Conservation (phyloP, 2,329 filamentous ascomycete species). For the Pseudofabraea citricarpa region DNA sequence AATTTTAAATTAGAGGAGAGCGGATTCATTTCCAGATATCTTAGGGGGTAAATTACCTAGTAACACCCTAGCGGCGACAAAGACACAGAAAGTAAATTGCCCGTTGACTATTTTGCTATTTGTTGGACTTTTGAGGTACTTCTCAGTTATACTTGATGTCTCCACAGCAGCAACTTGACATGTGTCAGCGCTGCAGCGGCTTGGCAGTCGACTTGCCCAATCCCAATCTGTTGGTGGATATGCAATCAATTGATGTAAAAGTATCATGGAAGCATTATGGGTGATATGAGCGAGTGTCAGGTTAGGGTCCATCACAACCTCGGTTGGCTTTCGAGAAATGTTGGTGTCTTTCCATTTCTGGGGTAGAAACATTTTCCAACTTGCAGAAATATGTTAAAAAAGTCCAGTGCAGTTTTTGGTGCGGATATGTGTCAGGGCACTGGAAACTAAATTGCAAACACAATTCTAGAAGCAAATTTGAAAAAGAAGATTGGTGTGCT, state of each 20-base stretch:
- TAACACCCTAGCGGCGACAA: conserved; percentile 25
- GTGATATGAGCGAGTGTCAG: conserved; percentile 30
- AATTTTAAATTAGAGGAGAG: no score
- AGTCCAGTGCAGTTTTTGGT: neutral
- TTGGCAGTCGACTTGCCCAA: conserved; percentile 21
- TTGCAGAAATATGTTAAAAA: conserved; percentile 7
- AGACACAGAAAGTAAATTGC: conserved; percentile 28
- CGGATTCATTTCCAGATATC: no score
- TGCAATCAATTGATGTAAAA: conserved; percentile 29
- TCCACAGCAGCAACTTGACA: conserved; percentile 26
- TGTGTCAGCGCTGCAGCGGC: conserved; percentile 25
- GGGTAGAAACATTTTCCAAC: conserved; percentile 41
- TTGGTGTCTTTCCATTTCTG: conserved; percentile 35
- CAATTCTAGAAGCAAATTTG: no score
- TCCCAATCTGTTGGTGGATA: conserved; percentile 22
- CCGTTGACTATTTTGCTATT: conserved; percentile 13
- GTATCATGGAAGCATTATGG: conserved; percentile 30
- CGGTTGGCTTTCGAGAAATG: conserved; percentile 21
- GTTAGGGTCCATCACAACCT: conserved; percentile 29
- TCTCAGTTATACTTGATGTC: conserved; percentile 25
- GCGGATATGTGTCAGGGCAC: no score
- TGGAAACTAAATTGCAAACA: no score
- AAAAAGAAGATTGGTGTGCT: conserved; percentile 10
- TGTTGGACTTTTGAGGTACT: conserved; percentile 23
- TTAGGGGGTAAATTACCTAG: conserved; percentile 12